phyloP scores from a whole-genome alignment of 352 stramenopile genomes.

The Phytophthora macrochlamydospora region DNA sequence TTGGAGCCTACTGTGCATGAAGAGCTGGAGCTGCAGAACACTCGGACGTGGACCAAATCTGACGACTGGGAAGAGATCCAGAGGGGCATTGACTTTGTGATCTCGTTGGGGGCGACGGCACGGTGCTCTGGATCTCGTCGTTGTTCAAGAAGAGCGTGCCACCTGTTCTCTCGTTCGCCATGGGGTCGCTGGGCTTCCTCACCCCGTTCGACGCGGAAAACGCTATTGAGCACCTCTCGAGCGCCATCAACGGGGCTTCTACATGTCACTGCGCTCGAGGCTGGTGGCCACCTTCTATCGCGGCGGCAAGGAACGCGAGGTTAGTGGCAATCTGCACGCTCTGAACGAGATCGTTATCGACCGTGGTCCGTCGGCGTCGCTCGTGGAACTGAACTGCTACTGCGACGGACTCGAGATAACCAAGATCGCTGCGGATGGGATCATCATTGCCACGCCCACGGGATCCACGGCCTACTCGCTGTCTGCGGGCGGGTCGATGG shows the following conservation, averaged over 20 bases:
- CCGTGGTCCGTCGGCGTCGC: constrained; percentile 84
- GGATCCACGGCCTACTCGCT: constrained; percentile 98
- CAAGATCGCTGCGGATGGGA: constrained; percentile 95
- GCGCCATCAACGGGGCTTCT: constrained; percentile 85
- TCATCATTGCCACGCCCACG: constrained; percentile 98
- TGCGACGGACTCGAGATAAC: constrained; percentile 96
- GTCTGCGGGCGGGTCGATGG: constrained; percentile 96
- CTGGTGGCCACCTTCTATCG: constrained; percentile 78
- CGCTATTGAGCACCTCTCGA: constrained; percentile 69
- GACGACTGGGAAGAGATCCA: constrained; percentile 76
- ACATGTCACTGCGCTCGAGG: constrained; percentile 82
- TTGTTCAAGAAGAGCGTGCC: constrained; percentile 92
- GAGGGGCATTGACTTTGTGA: constrained; percentile 89
- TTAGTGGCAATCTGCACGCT: constrained; percentile 85
- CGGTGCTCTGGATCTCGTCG: constrained; percentile 88
- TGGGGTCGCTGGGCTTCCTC: constrained; percentile 96
- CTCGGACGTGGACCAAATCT: constrained; percentile 67
- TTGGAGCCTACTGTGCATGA: constrained; percentile 79
- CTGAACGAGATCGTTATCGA: constrained; percentile 99
- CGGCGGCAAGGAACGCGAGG: constrained; percentile 54
- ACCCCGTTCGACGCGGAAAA: constrained; percentile 91
- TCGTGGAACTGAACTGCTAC: constrained; percentile 97
- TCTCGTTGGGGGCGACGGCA: constrained; percentile 97
- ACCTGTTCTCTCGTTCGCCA: constrained; percentile 94
- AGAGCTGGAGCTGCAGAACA: constrained; percentile 57